phyloP scores from a whole-genome alignment of 306 rosid species.

The Trifolium fragiferum region DNA sequence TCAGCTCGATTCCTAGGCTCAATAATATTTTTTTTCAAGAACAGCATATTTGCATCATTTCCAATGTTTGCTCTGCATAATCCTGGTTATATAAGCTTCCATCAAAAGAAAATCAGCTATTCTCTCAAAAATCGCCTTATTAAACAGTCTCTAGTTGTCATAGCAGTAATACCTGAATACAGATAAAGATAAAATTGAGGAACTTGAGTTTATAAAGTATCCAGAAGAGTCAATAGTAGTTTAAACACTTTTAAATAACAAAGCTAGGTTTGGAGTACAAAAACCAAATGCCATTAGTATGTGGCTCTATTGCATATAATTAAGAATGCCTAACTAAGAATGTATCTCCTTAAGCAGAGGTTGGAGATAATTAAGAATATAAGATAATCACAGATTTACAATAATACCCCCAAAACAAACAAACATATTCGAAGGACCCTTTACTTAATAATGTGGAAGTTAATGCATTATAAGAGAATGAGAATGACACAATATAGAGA shows the following conservation, averaged over 20 bases:
- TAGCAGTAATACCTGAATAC: slow-evolving; percentile 74
- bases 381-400: too few species aligned
- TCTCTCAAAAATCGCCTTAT: slow-evolving; percentile 73
- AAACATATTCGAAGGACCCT: too few species aligned
- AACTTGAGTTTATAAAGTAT: neutral
- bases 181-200: neutral
- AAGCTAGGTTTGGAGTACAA: neutral
- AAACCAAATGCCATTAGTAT: neutral
- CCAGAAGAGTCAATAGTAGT: neutral
- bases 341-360: too few species aligned
- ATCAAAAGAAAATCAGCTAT: slow-evolving; percentile 68
- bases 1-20: slow-evolving; percentile 69
- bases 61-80: slow-evolving; percentile 60
- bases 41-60: slow-evolving; percentile 57
- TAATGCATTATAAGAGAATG: too few species aligned
- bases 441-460: too few species aligned
- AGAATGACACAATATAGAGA: too few species aligned
- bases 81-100: slow-evolving; percentile 68
- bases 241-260: neutral
- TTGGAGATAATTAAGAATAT: too few species aligned
- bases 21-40: slow-evolving; percentile 60
- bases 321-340: neutral
- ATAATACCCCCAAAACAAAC: too few species aligned
- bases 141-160: slow-evolving; percentile 81
- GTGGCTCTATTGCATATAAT: neutral